A percentile compares a stretch with the other conserved stretches of the same genome.
These are phyloP conservation scores for Candida tetrigidarum DNA, from an alignment of 1,139 yeast species.

Conservation along the genomic window DNA sequence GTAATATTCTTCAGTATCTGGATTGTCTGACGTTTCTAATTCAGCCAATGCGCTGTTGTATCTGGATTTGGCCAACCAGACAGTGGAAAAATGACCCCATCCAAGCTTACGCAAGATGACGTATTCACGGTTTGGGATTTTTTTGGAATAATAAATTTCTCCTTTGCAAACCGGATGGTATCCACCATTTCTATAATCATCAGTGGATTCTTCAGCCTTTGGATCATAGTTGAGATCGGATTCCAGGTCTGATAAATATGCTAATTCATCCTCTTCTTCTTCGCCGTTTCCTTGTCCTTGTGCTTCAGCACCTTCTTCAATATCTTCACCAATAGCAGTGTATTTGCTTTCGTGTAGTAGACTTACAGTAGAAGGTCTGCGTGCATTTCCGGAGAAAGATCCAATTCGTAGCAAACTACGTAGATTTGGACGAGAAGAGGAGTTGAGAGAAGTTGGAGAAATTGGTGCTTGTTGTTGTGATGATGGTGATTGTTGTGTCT, in stretches of 20 bases:
- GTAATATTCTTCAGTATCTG: constrained; percentile 26
- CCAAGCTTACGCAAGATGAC: constrained; percentile 53
- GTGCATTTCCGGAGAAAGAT: constrained; percentile 16
- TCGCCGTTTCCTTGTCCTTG: constrained; percentile 1
- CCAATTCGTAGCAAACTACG: constrained; percentile 19
- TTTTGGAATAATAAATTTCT: constrained; percentile 37
- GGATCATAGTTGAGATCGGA: constrained; percentile 36
- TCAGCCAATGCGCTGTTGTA: constrained; percentile 23
- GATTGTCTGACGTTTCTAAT: not conserved
- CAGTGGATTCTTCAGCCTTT: constrained; percentile 41
- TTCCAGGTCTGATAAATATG: constrained; percentile 22
- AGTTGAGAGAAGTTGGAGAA: constrained; percentile 3
- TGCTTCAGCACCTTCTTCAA: not conserved
- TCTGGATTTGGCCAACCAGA: constrained; percentile 70
- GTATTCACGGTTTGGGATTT: constrained; percentile 28
- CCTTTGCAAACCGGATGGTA: constrained; percentile 48
- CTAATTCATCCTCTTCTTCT: constrained; percentile 13
- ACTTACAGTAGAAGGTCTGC: constrained; percentile 16
- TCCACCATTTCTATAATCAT: constrained; percentile 45
- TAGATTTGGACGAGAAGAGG: constrained; percentile 13
- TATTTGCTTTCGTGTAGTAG: not conserved
- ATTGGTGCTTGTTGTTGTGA: constrained; percentile 3
- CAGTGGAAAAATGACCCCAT: constrained; percentile 93
- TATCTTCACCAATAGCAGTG: constrained; percentile 7
- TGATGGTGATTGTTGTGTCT: constrained; percentile 3